Conservation (phyloP, 1,139 yeast species). For the Meyerozyma smithsonii region DNA sequence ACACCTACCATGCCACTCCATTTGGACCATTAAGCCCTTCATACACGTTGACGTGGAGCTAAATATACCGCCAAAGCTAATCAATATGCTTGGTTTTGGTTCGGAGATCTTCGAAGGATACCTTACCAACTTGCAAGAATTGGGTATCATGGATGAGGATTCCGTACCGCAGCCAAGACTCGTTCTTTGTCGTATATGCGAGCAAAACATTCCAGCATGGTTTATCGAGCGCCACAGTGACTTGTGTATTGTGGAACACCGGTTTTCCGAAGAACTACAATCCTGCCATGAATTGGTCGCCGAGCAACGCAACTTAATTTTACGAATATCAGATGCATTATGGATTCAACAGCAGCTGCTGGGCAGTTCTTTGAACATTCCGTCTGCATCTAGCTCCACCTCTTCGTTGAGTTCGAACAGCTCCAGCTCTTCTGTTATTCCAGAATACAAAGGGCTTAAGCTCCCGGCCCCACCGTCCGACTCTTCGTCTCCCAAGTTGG, state of each 20-base stretch:
- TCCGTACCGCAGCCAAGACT: constrained; percentile 72
- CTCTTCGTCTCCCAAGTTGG: constrained; percentile 19
- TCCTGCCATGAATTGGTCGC: constrained; percentile 68
- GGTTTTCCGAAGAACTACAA: constrained; percentile 76
- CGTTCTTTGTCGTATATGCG: constrained; percentile 89
- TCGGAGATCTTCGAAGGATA: constrained; percentile 79
- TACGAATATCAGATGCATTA: constrained; percentile 39
- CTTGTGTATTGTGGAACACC: constrained; percentile 80
- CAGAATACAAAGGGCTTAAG: constrained; percentile 60
- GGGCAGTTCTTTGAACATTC: constrained; percentile 3
- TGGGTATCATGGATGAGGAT: constrained; percentile 57
- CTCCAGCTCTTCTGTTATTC: constrained; percentile 10
- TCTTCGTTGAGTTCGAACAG: neutral
- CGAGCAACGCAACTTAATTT: constrained; percentile 63
- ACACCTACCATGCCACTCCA: constrained; percentile 70
- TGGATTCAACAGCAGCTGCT: constrained; percentile 19
- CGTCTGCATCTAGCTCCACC: constrained; percentile 1
- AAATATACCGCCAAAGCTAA: constrained; percentile 62
- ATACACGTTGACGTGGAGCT: constrained; percentile 57
- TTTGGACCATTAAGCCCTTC: constrained; percentile 90
- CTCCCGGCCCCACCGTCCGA: constrained; percentile 32
- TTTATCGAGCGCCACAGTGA: constrained; percentile 92
- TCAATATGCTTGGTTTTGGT: constrained; percentile 81
- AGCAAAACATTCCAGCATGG: constrained; percentile 90
- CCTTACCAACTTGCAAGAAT: constrained; percentile 55